Evolutionary conservation across 805 yeast species (phyloP).

Genomic region (Schwanniomyces pseudopolymorphus): DNA sequence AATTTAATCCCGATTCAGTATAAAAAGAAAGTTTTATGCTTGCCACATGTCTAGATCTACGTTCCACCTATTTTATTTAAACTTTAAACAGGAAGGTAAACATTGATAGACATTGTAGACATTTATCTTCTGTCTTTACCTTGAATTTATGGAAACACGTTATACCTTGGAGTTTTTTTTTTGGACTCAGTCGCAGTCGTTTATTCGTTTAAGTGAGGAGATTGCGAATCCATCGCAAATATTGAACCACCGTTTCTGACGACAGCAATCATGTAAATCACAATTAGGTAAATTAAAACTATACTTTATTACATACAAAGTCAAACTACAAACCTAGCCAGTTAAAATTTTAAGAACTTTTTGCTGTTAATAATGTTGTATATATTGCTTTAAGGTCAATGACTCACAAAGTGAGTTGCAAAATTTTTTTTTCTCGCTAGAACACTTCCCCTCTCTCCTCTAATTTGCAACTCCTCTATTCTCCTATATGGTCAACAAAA

Average conservation of each 20-base stretch:
- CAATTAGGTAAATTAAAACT: too few species aligned
- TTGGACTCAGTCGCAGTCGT: background rate
- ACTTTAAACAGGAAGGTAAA: background rate
- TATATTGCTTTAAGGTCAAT: too few species aligned
- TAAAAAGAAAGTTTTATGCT: too few species aligned
- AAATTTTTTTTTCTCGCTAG: background rate
- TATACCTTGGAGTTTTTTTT: background rate
- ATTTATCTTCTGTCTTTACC: background rate
- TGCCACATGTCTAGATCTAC: background rate
- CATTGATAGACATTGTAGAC: background rate
- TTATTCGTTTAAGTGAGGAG: conserved; percentile 11
- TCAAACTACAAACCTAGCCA: too few species aligned
- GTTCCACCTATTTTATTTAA: background rate
- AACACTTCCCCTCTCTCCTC: background rate
- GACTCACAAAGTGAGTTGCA: background rate
- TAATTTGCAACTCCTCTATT: background rate
- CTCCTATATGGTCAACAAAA: background rate
- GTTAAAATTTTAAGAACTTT: too few species aligned
- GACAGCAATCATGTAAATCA: too few species aligned
- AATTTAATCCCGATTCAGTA: too few species aligned
- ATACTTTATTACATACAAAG: background rate
- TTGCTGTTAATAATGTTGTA: too few species aligned
- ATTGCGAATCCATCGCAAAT: background rate
- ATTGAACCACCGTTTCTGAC: too few species aligned
- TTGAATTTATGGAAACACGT: background rate